These are phyloP conservation scores for Fonsecaea pugnacius DNA, from an alignment of 2,329 filamentous ascomycete species.

Conservation along the genomic window DNA sequence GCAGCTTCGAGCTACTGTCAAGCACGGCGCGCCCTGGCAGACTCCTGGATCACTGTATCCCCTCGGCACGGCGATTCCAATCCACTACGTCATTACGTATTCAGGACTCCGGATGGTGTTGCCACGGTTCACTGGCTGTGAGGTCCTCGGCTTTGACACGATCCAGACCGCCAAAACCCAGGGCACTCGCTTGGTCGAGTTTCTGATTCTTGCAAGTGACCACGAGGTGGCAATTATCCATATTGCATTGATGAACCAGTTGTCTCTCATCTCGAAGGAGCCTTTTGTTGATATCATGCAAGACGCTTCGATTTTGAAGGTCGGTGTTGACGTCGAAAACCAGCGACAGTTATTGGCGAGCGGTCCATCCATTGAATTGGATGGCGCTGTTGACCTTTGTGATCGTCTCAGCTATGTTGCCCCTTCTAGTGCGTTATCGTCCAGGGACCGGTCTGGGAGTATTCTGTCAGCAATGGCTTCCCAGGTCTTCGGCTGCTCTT, in stretches of 20 bases:
- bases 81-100: conserved; percentile 16
- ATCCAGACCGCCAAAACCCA: background rate
- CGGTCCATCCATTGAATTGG: conserved; percentile 15
- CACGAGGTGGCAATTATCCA: conserved; percentile 23
- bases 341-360: conserved; percentile 15
- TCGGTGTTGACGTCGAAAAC: conserved; percentile 23
- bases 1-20: background rate
- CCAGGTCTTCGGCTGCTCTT: conserved; percentile 8
- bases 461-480: conserved; percentile 19
- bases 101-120: conserved; percentile 9
- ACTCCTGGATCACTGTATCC: conserved; percentile 22
- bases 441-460: background rate
- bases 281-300: conserved; percentile 15
- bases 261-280: conserved; percentile 1
- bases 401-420: background rate
- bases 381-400: conserved; percentile 8
- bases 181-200: conserved; percentile 11
- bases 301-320: conserved; percentile 26
- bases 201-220: conserved; percentile 22
- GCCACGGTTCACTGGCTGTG: conserved; percentile 11
- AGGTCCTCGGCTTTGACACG: conserved; percentile 23
- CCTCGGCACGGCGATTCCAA: conserved; percentile 14
- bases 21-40: conserved; percentile 9
- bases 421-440: background rate
- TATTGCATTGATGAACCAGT: conserved; percentile 15